A percentile compares a stretch with the other conserved stretches of the same genome.
Conservation (phyloP, 1,284 basidiomycete species). For the Somion occarium region DNA sequence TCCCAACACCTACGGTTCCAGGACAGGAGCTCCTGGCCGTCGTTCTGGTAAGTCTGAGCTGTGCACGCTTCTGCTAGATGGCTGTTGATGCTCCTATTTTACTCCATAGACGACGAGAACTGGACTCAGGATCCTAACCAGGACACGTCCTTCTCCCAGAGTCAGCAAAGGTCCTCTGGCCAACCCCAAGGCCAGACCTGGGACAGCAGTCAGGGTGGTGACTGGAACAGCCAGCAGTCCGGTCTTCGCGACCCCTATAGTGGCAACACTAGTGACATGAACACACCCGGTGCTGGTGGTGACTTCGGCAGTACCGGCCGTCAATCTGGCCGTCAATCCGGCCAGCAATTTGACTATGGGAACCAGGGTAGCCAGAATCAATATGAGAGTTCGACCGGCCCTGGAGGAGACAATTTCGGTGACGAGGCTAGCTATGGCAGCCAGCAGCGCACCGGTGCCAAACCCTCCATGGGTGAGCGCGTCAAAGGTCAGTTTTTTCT, state of each 20-base stretch:
- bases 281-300: not conserved
- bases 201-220: not conserved
- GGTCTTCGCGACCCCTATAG: not conserved
- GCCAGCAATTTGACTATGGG: not conserved
- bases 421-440: not conserved
- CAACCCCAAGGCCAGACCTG: not conserved
- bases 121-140: not conserved
- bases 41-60: conserved; percentile 1
- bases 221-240: not conserved
- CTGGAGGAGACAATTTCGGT: conserved; percentile 2
- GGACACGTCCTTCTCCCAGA: not conserved
- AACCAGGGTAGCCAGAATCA: not conserved
- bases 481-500: conserved; percentile 16
- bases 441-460: conserved; percentile 1
- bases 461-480: conserved; percentile 20
- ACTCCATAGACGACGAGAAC: conserved; percentile 3
- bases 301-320: conserved; percentile 3
- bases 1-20: conserved; percentile 4
- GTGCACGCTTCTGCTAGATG: too few species aligned
- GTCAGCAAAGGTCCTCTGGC: not conserved
- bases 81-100: too few species aligned
- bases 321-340: not conserved
- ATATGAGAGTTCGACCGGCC: not conserved
- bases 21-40: not conserved
- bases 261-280: conserved; percentile 2